Percentiles rank a stretch among this genome's conserved stretches.
phyloP scores from a whole-genome alignment of 2,329 filamentous ascomycete species.

The Helotiales sp. region DNA sequence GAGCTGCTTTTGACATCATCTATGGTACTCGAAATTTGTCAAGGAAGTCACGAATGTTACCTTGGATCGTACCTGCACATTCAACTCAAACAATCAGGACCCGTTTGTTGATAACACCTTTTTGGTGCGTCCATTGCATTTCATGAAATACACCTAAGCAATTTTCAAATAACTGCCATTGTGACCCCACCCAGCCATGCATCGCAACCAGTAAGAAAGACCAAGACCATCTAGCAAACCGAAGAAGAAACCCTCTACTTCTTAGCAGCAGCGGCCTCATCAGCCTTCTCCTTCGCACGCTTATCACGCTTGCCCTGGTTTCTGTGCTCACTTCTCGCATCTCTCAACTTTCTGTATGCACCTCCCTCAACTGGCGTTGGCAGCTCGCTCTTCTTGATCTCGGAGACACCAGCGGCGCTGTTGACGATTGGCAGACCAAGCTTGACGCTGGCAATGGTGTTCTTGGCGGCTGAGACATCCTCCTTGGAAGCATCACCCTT shows the following conservation, averaged over 20 bases:
- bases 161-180: slow-evolving; percentile 40
- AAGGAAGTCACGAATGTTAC: slow-evolving; percentile 10
- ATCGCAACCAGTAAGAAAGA: slow-evolving; percentile 38
- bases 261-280: slow-evolving; percentile 78
- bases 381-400: slow-evolving; percentile 83
- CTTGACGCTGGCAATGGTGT: slow-evolving; percentile 62
- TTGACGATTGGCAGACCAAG: slow-evolving; percentile 75
- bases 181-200: slow-evolving; percentile 39
- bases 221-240: slow-evolving; percentile 37
- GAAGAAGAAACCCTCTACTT: slow-evolving; percentile 58
- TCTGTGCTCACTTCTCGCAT: slow-evolving; percentile 82
- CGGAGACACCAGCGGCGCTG: slow-evolving; percentile 66
- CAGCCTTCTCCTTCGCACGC: slow-evolving; percentile 86
- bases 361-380: slow-evolving; percentile 77
- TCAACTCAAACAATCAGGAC: background rate
- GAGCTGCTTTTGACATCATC: background rate
- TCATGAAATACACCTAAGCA: slow-evolving; percentile 46
- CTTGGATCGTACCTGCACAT: background rate
- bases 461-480: slow-evolving; percentile 68
- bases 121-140: slow-evolving; percentile 41
- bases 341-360: slow-evolving; percentile 85
- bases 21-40: background rate
- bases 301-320: slow-evolving; percentile 87
- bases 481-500: slow-evolving; percentile 86
- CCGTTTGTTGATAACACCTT: slow-evolving; percentile 12